Base-by-base conservation (phyloP, 805 yeast species). In the Candida verbasci region DNA sequence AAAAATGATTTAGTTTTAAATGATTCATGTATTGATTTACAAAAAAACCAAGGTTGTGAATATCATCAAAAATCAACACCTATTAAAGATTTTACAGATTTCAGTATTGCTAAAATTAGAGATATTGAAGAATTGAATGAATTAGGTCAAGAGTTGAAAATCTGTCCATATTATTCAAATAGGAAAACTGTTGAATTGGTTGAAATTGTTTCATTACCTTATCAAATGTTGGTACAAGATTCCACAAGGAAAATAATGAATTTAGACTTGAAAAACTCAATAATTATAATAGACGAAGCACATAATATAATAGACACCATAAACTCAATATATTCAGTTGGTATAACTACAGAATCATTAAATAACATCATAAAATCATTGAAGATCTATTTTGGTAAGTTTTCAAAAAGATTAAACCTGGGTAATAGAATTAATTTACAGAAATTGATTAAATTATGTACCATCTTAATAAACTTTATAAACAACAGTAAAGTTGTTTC, bases 221-320 rank as follows among this genome's bases (percentile, higher is more conserved):
- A 89, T 48, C 96, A 88, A 48, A 65, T 86, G 43, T 55, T 89
- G 10, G 60, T 86, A 0, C 84, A 81, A 42, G 69, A 69, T 9
- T 64, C 68, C 6, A 63, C 93, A 0, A 65, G 96, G 46, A 68
- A 69, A 4, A 64, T 78, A 0, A 52, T 88, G 29, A 74, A 76
- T 1, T 52, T 89, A 5, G 69, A 79, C 27, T 49, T 89, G 8
- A 70, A 72, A 35, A 73, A 77, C 38, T 70, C 89, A 1, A 72
- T 89, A 2, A 77, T 91, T 0, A 74, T 91, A 4, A 80, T 89
- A 18, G 97, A 89, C 55, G 97, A 89, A 53, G 97, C 97, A 0
- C 97, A 89, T 53, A 89, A 89, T 53, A 60, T 89, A 29, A 53
- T 87, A 20, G 96, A 88, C 46, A 79, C 89, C 0, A 76, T 89